phyloP scores from a whole-genome alignment of 1,284 basidiomycete species.

The Boletus semigastroideus region DNA sequence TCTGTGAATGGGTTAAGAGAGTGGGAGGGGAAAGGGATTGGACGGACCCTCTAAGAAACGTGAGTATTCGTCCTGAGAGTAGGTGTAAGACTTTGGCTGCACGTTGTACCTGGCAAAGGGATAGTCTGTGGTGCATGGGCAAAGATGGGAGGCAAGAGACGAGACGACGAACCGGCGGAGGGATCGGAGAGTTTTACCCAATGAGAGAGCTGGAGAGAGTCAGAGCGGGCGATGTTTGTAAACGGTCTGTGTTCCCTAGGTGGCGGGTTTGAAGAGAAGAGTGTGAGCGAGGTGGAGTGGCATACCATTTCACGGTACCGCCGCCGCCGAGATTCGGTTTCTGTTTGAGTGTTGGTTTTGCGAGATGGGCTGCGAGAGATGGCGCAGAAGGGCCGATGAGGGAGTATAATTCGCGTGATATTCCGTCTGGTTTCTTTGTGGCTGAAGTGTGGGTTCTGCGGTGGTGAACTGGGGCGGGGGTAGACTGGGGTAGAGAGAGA shows the following conservation, averaged over 20 bases:
- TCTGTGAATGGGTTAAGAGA: constrained; percentile 45
- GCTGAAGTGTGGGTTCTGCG: constrained; percentile 13
- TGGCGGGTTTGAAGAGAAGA: not conserved
- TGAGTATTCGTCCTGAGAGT: constrained; percentile 91
- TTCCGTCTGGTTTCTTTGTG: constrained; percentile 79
- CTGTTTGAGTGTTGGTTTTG: constrained; percentile 85
- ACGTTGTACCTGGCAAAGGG: constrained; percentile 82
- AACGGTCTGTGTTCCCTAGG: constrained; percentile 76
- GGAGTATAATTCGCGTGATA: constrained; percentile 90
- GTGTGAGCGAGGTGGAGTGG: not conserved
- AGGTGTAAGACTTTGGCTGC: constrained; percentile 69
- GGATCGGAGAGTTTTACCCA: constrained; percentile 68
- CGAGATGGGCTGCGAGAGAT: constrained; percentile 70
- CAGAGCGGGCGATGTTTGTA: constrained; percentile 62
- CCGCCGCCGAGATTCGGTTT: constrained; percentile 71
- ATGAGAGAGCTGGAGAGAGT: constrained; percentile 61
- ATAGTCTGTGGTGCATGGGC: constrained; percentile 50
- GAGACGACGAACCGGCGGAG: constrained; percentile 46
- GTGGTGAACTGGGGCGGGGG: constrained; percentile 5
- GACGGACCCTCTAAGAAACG: constrained; percentile 69
- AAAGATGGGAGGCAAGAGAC: not conserved
- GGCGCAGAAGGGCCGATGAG: constrained; percentile 93
- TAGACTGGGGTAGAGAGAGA: constrained; percentile 51
- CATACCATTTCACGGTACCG: constrained; percentile 65
- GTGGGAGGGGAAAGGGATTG: not conserved